Evolutionary conservation across 2,329 filamentous ascomycete genomes (phyloP).

Genomic region (Chaetomiaceae sp.): DNA sequence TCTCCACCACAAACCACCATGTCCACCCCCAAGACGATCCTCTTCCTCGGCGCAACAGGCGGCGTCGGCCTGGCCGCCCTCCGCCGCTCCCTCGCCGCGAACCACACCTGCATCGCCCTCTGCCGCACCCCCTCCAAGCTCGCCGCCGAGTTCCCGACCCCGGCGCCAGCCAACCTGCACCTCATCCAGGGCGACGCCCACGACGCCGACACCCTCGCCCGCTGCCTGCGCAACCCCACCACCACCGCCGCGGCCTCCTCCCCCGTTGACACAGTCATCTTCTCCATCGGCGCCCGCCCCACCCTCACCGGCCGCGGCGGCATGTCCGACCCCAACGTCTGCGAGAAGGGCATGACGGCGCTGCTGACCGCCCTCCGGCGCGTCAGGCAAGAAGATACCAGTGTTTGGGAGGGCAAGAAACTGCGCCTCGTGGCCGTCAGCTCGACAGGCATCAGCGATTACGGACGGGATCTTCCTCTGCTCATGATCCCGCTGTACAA

Average conservation of each 20-base stretch:
- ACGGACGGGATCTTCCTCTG: slow-evolving; percentile 39
- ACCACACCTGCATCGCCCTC: slow-evolving; percentile 45
- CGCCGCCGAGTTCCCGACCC: slow-evolving; percentile 28
- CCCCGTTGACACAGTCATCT: slow-evolving; percentile 45
- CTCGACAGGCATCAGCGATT: slow-evolving; percentile 40
- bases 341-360: slow-evolving; percentile 39
- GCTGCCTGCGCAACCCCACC: slow-evolving; percentile 32
- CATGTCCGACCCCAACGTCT: slow-evolving; percentile 46
- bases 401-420: background rate
- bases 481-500: slow-evolving; percentile 40
- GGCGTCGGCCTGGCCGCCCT: slow-evolving; percentile 47
- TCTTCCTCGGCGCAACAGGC: slow-evolving; percentile 51
- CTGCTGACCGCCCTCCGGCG: slow-evolving; percentile 40
- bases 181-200: slow-evolving; percentile 47
- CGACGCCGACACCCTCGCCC: slow-evolving; percentile 35
- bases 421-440: slow-evolving; percentile 39
- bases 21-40: slow-evolving; percentile 36
- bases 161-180: slow-evolving; percentile 35
- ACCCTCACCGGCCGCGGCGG: slow-evolving; percentile 32
- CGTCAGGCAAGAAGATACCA: slow-evolving; percentile 25
- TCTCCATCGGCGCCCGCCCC: slow-evolving; percentile 42
- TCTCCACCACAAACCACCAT: slow-evolving; percentile 13
- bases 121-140: slow-evolving; percentile 49
- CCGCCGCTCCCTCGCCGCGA: slow-evolving; percentile 41
- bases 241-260: slow-evolving; percentile 25